Conservation (phyloP, 352 stramenopile species). For the Phytophthora pistaciae region DNA sequence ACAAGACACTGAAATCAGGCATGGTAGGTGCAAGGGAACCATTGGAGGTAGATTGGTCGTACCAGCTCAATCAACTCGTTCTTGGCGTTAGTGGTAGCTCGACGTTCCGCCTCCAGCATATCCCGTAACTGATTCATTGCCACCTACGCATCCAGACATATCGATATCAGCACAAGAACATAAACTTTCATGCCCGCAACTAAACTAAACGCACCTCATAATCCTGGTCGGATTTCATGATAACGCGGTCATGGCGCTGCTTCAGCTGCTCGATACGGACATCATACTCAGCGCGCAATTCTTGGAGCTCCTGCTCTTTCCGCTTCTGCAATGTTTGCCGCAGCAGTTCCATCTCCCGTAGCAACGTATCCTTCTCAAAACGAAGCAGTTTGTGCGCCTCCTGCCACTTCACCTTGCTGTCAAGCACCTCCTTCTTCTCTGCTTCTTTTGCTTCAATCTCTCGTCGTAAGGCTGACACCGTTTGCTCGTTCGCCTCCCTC, state of each 20-base stretch:
- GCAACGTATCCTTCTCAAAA: conserved; percentile 77
- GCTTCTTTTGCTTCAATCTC: conserved; percentile 37
- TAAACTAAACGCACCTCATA: conserved; percentile 45
- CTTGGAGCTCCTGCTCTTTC: conserved; percentile 61
- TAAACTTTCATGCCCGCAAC: background rate
- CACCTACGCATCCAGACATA: conserved; percentile 25
- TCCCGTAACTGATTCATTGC: conserved; percentile 47
- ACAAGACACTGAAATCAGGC: conserved; percentile 1
- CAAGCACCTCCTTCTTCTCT: conserved; percentile 37
- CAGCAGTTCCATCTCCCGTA: conserved; percentile 68
- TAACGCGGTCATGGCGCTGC: conserved; percentile 50
- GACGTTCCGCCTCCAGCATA: conserved; percentile 48
- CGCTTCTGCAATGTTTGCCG: conserved; percentile 59
- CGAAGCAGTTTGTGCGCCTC: conserved; percentile 61
- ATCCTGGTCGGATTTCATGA: conserved; percentile 65
- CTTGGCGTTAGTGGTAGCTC: conserved; percentile 42
- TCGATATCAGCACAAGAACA: background rate
- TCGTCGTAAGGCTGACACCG: conserved; percentile 22
- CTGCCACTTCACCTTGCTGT: conserved; percentile 48
- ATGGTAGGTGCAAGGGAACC: background rate
- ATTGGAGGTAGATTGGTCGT: background rate
- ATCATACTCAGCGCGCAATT: conserved; percentile 60
- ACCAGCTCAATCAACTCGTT: conserved; percentile 53
- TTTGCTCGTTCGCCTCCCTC: conserved; percentile 35
- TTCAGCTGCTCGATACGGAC: conserved; percentile 68